Percentiles rank a stretch among this genome's conserved stretches.
Evolutionary conservation across 495 filamentous ascomycete species (phyloP).

Genomic region (Aspergillus cavernicola): DNA sequence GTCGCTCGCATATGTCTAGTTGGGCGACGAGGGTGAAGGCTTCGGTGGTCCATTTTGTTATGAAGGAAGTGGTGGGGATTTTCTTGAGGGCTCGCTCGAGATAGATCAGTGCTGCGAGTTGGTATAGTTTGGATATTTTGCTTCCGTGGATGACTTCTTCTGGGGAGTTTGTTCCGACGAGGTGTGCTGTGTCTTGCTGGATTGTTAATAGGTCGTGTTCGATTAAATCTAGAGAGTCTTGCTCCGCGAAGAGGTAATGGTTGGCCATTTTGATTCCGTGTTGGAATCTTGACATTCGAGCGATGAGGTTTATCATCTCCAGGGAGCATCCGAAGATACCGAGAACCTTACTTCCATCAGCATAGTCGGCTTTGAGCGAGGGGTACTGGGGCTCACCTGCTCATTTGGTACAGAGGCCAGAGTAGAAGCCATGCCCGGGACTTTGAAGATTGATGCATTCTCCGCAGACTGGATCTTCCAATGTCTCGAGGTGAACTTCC

Average conservation of each 20-base stretch:
- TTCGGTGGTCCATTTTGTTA: background rate
- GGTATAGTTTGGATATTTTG: slow-evolving; percentile 1
- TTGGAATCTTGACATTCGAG: background rate
- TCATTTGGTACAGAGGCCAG: background rate
- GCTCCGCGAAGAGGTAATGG: background rate
- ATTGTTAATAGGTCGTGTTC: background rate
- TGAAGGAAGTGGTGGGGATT: background rate
- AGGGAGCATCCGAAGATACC: background rate
- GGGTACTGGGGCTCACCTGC: background rate
- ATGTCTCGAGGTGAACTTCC: slow-evolving; percentile 6
- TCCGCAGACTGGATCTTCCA: background rate
- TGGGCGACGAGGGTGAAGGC: slow-evolving; percentile 6
- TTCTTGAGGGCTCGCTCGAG: background rate
- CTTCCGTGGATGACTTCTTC: background rate
- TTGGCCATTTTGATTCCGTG: background rate
- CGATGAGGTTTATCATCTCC: background rate
- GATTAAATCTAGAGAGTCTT: background rate
- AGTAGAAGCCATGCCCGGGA: background rate
- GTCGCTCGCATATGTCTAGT: slow-evolving; percentile 6
- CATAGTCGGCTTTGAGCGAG: no score
- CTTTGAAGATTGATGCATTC: background rate
- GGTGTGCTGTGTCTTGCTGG: background rate
- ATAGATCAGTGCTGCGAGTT: slow-evolving; percentile 11
- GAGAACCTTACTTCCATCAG: background rate
- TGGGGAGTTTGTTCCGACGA: background rate